These are phyloP conservation scores for Aspergillus amoenus DNA, from an alignment of 2,329 filamentous ascomycete genomes.

Conservation along the genomic window DNA sequence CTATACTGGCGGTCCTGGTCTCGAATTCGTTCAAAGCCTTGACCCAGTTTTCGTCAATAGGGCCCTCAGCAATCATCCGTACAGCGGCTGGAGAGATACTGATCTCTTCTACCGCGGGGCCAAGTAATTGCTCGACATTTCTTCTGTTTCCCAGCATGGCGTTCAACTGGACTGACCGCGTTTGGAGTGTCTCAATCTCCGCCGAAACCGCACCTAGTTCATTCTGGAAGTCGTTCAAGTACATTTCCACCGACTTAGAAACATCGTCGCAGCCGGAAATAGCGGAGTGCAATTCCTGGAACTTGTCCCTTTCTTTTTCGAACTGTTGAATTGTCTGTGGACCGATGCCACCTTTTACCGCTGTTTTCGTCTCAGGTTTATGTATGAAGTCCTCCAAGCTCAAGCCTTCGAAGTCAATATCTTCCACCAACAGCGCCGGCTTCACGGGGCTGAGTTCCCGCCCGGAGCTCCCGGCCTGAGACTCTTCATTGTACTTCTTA, in stretches of 20 bases:
- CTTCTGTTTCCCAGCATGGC: constrained; percentile 84
- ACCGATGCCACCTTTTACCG: constrained; percentile 38
- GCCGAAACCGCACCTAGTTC: constrained; percentile 89
- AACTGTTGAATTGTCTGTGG: constrained; percentile 71
- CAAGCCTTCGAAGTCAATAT: constrained; percentile 76
- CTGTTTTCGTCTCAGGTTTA: constrained; percentile 29
- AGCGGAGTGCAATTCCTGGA: constrained; percentile 85
- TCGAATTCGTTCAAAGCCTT: constrained; percentile 81
- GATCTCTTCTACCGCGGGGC: constrained; percentile 86
- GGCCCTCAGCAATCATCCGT: constrained; percentile 79
- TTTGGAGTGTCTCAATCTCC: constrained; percentile 91
- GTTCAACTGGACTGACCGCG: constrained; percentile 78
- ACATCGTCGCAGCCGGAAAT: constrained; percentile 91
- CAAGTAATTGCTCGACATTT: constrained; percentile 82
- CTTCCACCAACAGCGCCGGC: constrained; percentile 54
- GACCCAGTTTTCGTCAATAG: constrained; percentile 87
- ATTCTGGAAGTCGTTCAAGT: constrained; percentile 87
- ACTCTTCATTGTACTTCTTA: constrained; percentile 36
- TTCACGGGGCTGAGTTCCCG: constrained; percentile 15
- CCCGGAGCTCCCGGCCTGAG: constrained; percentile 14
- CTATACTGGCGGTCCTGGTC: constrained; percentile 69
- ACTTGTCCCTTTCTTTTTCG: constrained; percentile 77
- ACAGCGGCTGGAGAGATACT: constrained; percentile 83
- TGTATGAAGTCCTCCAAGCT: constrained; percentile 71
- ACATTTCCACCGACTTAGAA: constrained; percentile 86